A percentile compares a stretch with the other conserved stretches of the same genome.
Conservation (phyloP, 164 flowering plant genomes). For the Magnolia sinica region DNA sequence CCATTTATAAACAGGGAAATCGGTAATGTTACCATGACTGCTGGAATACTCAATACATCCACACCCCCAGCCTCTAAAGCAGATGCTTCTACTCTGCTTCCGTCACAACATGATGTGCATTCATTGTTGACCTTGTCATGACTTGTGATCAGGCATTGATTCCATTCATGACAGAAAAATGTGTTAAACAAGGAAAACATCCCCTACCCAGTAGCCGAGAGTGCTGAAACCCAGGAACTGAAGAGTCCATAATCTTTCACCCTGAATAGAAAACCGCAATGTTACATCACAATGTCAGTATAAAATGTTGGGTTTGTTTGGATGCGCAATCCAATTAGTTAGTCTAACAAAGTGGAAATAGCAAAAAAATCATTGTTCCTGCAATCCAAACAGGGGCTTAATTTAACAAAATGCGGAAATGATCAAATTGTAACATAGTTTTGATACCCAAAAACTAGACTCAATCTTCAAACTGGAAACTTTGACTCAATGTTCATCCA, state of each 20-base stretch:
- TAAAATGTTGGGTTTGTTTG: background rate
- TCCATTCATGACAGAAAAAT: too few relatives aligned
- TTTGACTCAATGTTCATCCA: too few relatives aligned
- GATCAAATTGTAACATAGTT: too few relatives aligned
- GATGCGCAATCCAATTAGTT: background rate
- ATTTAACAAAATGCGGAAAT: too few relatives aligned
- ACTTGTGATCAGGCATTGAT: background rate
- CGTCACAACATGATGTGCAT: background rate
- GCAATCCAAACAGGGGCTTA: background rate
- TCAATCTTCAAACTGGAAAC: too few relatives aligned
- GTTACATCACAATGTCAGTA: background rate
- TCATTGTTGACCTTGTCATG: background rate
- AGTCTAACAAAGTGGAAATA: background rate
- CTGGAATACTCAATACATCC: background rate
- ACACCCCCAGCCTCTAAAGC: background rate
- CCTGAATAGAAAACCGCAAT: conserved; percentile 23
- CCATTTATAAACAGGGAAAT: background rate
- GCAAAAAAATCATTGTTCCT: background rate
- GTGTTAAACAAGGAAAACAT: background rate
- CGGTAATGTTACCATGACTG: background rate
- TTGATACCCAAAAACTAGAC: too few relatives aligned
- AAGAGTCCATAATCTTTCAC: conserved; percentile 39
- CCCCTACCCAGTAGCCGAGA: conserved; percentile 13
- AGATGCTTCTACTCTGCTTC: background rate
- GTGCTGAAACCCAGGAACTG: conserved; percentile 34